phyloP scores from a whole-genome alignment of 73 alveolate species.

The Uronychia setigera region DNA sequence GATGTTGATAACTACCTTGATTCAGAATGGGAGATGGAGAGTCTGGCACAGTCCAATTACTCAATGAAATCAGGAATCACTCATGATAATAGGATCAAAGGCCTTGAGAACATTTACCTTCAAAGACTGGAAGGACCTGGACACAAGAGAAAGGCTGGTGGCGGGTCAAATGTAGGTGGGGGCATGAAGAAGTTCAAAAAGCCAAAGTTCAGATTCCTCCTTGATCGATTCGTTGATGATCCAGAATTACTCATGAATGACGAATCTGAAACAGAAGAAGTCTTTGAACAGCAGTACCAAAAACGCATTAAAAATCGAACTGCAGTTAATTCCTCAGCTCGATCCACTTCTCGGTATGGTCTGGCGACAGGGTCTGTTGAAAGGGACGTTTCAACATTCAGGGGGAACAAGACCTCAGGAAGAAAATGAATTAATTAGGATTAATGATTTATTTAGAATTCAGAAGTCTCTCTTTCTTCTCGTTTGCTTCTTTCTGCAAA shows the following conservation, averaged over 20 bases:
- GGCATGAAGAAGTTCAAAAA: background rate
- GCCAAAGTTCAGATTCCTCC: conserved; percentile 35
- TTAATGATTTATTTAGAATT: background rate
- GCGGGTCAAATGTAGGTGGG: conserved; percentile 9
- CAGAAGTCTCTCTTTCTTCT: conserved; percentile 15
- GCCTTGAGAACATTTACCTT: conserved; percentile 60
- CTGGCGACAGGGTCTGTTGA: background rate
- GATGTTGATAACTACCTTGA: conserved; percentile 27
- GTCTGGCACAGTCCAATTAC: conserved; percentile 7
- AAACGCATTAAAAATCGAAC: background rate
- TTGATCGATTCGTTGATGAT: conserved; percentile 40
- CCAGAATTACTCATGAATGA: background rate
- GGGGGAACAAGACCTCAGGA: background rate
- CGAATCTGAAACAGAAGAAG: background rate
- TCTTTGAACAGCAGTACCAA: background rate
- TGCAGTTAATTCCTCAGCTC: background rate
- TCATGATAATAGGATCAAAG: conserved; percentile 38
- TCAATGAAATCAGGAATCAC: conserved; percentile 2
- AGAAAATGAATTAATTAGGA: background rate
- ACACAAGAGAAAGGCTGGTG: conserved; percentile 8
- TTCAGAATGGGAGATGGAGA: conserved; percentile 31
- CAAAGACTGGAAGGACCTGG: conserved; percentile 57
- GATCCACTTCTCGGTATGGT: background rate
- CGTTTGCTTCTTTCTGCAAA: conserved; percentile 30
- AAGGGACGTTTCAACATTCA: background rate